Base-by-base conservation (phyloP, 192 early-diverging fungal genomes). In the Chytriomyces sp. region DNA sequence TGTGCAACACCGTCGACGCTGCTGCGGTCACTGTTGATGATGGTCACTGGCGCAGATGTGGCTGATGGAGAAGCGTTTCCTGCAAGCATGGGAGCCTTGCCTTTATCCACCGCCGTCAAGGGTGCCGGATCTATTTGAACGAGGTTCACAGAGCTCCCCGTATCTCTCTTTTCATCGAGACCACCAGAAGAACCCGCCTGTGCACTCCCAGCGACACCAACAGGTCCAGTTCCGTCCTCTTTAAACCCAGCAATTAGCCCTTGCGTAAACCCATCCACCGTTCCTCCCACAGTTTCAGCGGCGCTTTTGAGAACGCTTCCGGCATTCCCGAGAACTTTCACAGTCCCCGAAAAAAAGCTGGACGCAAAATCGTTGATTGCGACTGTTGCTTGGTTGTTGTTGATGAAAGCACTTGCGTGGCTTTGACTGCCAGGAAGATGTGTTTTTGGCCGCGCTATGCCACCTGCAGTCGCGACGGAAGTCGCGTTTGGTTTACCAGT, bases 231-330 rank as follows among this genome's bases (percentile, higher is more conserved):
- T n/a, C 26, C 26, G 28, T 76, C 75, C 4, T 76, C 75, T 44
- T 76, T 76, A 49, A 76, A 67, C 35, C 75, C 50, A 7, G 24
- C 64, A 28, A 76, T 76, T 1, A 76, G 24, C 9, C 75, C 75
- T 44, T 76, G 75, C 5, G 75, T 53, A 35, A 76, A 76, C 0
- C 75, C 75, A 44, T 76, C 75, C 0, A 76, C 75, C 23, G 75
- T 76, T 10, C 61, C 64, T 1, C 62, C 75, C 8, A 65, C 75
- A n/a, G 75, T 76, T 43, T 76, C 75, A 1, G 75, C 75, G 46
- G 75, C 48, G 11, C 44, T 35, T 48, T 67, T 65, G 45, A 76
- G 20, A 6, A 53, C 75, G 8, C 23, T 50, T 9, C 46, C 75
- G 10, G 75, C 53, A 20, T 20, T 48, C n/a, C 50, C 75, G 24